Evolutionary conservation across 352 stramenopile species (phyloP), one percentile per base, ranked within the genome.

Genomic region (Elongisporangium senticosum): DNA sequence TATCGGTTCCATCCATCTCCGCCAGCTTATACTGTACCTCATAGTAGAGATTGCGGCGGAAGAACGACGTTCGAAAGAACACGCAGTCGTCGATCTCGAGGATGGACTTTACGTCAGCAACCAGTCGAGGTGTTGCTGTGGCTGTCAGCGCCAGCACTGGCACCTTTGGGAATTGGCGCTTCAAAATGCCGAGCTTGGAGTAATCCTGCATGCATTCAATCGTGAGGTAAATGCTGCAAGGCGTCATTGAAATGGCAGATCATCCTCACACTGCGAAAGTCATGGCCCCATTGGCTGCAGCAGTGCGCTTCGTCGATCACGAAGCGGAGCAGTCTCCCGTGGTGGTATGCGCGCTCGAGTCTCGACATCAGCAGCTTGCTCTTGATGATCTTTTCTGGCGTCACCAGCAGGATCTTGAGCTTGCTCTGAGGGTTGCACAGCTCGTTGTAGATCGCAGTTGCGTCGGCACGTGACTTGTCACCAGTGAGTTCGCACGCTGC

Each of bases 291-390:
- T 48, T 90, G 75, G 47, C 79, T 92, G 51, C 75, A 88, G 53
- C 87, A 96, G 51, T 96, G 86, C 3, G 83, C 85, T 72, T 97
- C 84, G 67, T 98, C 95, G 67, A 98, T 93, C 7, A 98, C 94
- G 70, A 98, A 97, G 7, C 91, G 79, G 52, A 89, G 80, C 13
- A 98, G 69, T 13, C 90, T 69, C 55, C 65, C 83, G 55, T 33
- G 77, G 62, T 87, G 73, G 57, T 95, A 79, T 7, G 96, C 71
- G 59, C 95, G 96, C 63, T 98, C 86, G n/a, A 98, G 70, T 66
- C 96, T 86, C 11, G 77, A 89, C 72, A 93, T 90, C 19, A 98
- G 77, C 24, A 89, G 72, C 26, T 93, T 89, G 54, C 79, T 96
- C 43, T 96, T 94, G 48, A 79, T 80, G 15, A 98, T 79, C 58